Base-by-base conservation (phyloP, 441 rosid genomes). In the Gossypium gossypioides region DNA sequence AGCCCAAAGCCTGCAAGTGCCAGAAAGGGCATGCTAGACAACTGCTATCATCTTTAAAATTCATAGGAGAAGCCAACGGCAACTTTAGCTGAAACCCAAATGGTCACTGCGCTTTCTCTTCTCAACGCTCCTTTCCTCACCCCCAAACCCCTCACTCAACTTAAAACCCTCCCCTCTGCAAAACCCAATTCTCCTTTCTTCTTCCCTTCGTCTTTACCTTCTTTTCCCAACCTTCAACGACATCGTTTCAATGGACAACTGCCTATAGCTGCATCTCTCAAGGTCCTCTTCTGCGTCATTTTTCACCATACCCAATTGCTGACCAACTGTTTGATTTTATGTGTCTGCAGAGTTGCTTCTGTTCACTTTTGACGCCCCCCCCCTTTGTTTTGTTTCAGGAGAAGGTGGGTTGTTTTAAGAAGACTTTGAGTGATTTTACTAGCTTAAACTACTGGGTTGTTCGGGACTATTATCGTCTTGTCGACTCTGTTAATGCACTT, bases 381-480 rank as follows among this genome's bases (percentile, higher is more conserved):
- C 15, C 8, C 27, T 24, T 32, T 32, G 5, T 6, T 15, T 67
- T 75, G 50, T 68, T 80, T 60, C 57, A 88, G 89, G 89, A 81
- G 75, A 83, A 85, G 72, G 63, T 83, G 80, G 82, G 84, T 42
- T 71, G 79, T 75, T 51, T 87, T 57, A 84, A 74, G 40, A 84
- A 81, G 83, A 81, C 72, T 77, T 72, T 84, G 74, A 80, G 83
- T 79, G 85, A 87, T 76, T 72, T 82, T 69, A 71, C 85, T 61
- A 91, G 91, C 79, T 76, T 90, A 81, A 93, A 93, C 73, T 72
- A 84, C 81, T 93, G 98, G 98, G 95, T 90, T 77, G 97, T 93
- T 73, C 84, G 82, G 74, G 98, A 93, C 73, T 93, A 93, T 73
- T 83, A 80, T 77, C 96, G 95, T 54, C 89, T 93, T 0, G 97